Evolutionary conservation across 768 basidiomycete species (phyloP), one percentile per base, ranked within the genome.

Genomic region (Dentipellis fragilis): DNA sequence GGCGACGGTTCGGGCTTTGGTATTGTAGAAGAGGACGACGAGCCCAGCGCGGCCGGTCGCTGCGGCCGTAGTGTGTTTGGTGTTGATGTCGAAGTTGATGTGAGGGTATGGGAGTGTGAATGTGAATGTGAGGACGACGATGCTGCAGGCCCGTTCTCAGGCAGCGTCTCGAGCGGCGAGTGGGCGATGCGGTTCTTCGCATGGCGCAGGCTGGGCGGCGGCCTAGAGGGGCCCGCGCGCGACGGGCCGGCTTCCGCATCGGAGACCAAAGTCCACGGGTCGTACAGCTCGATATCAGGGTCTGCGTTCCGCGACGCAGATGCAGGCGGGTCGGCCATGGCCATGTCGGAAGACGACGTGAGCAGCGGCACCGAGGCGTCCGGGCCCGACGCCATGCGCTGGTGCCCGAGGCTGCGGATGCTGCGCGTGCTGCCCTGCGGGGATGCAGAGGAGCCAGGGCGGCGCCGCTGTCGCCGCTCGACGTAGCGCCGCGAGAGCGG

Each of bases 321-420:
- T 8, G 34, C 52, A n/a, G 42, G 12, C 21, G 21, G 53, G 34
- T 19, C 42, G 51, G 42, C 5, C 17, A 21, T 6, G 3, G 39
- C 36, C 10, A 48, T 52, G 40, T 17, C 57, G 49, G 11, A 36
- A 4, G 36, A 4, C 38, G 36, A 23, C 12, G 57, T 52, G 48
- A 60, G 56, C 37, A 60, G 60, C 11, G 59, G 60, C 49, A 55
- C 54, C 21, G 56, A 60, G 21, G 61, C 59, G 23, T 60, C 61
- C 8, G 12, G 45, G 12, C 35, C 56, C 9, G 61, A 62, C 16
- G 55, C 8, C 21, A 36, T 10, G 23, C 61, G 59, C 36, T 55
- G 55, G 49, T 57, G 56, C 17, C 17, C 17, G n/a, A 45, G 42
- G 14, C 42, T 19, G 42, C 42, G 48, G 29, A 29, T 29, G 29